A percentile compares a stretch with the other conserved stretches of the same genome.
Conservation (phyloP, 73 alveolate genomes). For the Urostyla sp. region DNA sequence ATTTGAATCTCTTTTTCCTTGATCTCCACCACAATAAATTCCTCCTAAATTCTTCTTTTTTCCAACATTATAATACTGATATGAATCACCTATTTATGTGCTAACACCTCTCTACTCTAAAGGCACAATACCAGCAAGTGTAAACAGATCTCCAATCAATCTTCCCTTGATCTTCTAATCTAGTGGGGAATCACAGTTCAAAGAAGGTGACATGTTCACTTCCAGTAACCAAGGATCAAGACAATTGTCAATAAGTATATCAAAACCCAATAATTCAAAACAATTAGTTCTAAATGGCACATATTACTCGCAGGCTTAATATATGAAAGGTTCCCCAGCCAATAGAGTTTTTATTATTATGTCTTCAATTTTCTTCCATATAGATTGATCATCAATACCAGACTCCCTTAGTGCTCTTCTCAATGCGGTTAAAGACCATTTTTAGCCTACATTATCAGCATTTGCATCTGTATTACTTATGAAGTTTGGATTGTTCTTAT, state of each 20-base stretch:
- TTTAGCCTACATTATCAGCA: conserved; percentile 77
- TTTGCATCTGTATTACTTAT: conserved; percentile 67
- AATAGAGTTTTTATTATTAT: conserved; percentile 73
- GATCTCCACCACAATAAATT: too few species aligned
- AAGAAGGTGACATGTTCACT: conserved; percentile 88
- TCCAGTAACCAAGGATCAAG: conserved; percentile 94
- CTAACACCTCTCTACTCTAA: conserved; percentile 52
- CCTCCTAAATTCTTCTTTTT: too few species aligned
- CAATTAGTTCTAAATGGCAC: conserved; percentile 70
- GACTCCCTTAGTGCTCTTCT: conserved; percentile 67
- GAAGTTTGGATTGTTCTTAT: conserved; percentile 78
- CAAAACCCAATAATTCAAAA: conserved; percentile 91
- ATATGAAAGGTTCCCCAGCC: conserved; percentile 64
- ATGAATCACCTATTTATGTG: background rate
- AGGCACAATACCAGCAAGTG: conserved; percentile 87
- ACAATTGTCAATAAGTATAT: conserved; percentile 86
- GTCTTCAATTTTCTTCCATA: conserved; percentile 71
- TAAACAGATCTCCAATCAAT: conserved; percentile 86
- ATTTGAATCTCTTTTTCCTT: background rate
- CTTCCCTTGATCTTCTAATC: conserved; percentile 90
- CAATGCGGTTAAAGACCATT: conserved; percentile 84
- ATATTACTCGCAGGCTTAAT: conserved; percentile 45
- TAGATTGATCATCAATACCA: conserved; percentile 58
- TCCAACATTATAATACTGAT: too few species aligned
- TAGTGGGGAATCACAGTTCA: conserved; percentile 87